Evolutionary conservation across 768 basidiomycete genomes (phyloP).

Genomic region (Tulasnella sp.): DNA sequence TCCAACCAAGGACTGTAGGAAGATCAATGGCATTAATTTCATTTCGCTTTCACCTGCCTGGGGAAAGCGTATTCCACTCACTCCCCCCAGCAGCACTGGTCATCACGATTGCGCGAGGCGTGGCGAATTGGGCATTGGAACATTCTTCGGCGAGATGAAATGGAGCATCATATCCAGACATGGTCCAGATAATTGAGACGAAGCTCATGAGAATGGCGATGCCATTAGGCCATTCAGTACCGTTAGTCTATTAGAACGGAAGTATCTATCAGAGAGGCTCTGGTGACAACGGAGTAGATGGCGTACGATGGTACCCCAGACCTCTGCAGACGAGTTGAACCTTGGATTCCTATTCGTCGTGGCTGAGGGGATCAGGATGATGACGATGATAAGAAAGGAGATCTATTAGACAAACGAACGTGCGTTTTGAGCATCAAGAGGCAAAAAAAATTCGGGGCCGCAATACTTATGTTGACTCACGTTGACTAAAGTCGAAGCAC

Average conservation of each 20-base stretch:
- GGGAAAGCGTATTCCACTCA: background rate
- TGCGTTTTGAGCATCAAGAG: no score
- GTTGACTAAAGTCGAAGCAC: background rate
- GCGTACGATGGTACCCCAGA: background rate
- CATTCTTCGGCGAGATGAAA: constrained; percentile 19
- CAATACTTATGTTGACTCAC: background rate
- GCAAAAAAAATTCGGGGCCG: no score
- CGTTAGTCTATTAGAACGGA: background rate
- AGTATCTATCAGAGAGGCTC: background rate
- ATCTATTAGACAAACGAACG: background rate
- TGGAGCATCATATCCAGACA: constrained; percentile 18
- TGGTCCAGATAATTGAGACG: constrained; percentile 15
- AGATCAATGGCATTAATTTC: background rate
- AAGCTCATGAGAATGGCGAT: constrained; percentile 18
- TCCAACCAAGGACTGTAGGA: background rate
- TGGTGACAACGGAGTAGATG: no score
- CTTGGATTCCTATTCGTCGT: background rate
- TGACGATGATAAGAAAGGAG: constrained; percentile 6
- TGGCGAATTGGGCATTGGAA: constrained; percentile 17
- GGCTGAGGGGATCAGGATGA: constrained; percentile 11
- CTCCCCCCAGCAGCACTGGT: constrained; percentile 15
- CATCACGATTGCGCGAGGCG: constrained; percentile 14
- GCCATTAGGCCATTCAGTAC: constrained; percentile 3
- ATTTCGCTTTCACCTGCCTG: no score
- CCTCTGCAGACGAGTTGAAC: background rate